Percentiles rank a stretch among this genome's conserved stretches.
phyloP scores from a whole-genome alignment of 306 rosid species.

The Rosa lucieae region DNA sequence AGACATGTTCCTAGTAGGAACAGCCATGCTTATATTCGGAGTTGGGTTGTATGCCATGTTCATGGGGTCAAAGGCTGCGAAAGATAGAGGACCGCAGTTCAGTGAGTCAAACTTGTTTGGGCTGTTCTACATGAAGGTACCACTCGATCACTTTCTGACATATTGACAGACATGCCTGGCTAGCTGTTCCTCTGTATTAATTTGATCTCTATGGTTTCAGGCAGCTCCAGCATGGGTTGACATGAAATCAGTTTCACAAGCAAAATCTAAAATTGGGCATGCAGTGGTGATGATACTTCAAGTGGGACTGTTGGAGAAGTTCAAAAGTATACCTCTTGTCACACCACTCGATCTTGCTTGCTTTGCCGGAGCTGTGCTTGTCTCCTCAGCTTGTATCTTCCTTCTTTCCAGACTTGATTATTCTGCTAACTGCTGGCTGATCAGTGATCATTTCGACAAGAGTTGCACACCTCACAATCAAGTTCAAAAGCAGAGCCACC shows the following conservation, averaged over 20 bases:
- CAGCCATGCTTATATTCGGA: slow-evolving; percentile 47
- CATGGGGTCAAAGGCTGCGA: slow-evolving; percentile 31
- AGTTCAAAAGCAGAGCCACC: not conserved
- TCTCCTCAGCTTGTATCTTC: slow-evolving; percentile 49
- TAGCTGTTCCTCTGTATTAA: not conserved
- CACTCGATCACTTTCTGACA: not conserved
- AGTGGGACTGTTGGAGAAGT: slow-evolving; percentile 57
- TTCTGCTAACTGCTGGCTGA: slow-evolving; percentile 10
- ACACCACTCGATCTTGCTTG: slow-evolving; percentile 48
- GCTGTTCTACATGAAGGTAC: slow-evolving; percentile 49
- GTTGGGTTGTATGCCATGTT: slow-evolving; percentile 50
- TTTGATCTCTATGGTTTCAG: slow-evolving; percentile 20
- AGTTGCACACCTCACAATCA: not conserved
- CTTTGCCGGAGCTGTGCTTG: slow-evolving; percentile 47
- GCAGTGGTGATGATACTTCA: slow-evolving; percentile 58
- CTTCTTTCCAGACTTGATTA: slow-evolving; percentile 40
- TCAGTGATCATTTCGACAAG: not conserved
- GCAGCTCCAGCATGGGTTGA: slow-evolving; percentile 43
- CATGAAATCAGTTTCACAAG: slow-evolving; percentile 43
- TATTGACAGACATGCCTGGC: not conserved
- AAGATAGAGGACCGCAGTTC: slow-evolving; percentile 21
- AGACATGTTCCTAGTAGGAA: slow-evolving; percentile 61
- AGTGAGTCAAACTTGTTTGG: slow-evolving; percentile 45
- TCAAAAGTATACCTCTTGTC: slow-evolving; percentile 40
- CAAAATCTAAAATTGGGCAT: slow-evolving; percentile 54